phyloP scores from a whole-genome alignment of 1,139 yeast species.

The Pneumocystis jirovecii region DNA sequence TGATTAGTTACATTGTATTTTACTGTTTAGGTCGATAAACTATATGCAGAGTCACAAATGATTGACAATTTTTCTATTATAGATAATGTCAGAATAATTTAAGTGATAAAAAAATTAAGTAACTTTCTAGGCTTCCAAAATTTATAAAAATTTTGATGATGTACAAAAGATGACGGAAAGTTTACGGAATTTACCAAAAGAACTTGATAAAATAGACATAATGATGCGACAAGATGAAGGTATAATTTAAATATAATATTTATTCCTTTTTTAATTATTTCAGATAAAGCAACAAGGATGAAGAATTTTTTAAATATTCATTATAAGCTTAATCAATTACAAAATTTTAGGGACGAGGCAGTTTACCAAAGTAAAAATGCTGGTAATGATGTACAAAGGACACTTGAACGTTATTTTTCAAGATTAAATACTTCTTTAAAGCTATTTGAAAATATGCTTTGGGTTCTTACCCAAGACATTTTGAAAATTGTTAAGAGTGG shows the following conservation, averaged over 20 bases:
- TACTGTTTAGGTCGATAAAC: constrained; percentile 15
- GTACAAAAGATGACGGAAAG: constrained; percentile 43
- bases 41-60: constrained; percentile 21
- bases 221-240: constrained; percentile 39
- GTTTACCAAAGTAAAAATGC: constrained; percentile 37
- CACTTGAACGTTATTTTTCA: constrained; percentile 44
- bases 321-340: constrained; percentile 48
- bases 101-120: neutral
- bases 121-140: neutral
- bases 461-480: constrained; percentile 44
- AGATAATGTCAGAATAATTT: constrained; percentile 24
- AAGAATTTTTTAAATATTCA: constrained; percentile 53
- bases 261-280: constrained; percentile 24
- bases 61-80: constrained; percentile 43
- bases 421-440: constrained; percentile 37
- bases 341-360: constrained; percentile 70
- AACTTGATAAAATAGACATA: constrained; percentile 36
- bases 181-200: constrained; percentile 42
- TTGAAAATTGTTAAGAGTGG: constrained; percentile 59
- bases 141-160: neutral
- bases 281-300: constrained; percentile 21
- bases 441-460: constrained; percentile 50
- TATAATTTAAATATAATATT: constrained; percentile 29
- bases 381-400: constrained; percentile 56
- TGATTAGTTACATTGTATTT: neutral